phyloP scores from a whole-genome alignment of 306 rosid species.

The Senna siamea region DNA sequence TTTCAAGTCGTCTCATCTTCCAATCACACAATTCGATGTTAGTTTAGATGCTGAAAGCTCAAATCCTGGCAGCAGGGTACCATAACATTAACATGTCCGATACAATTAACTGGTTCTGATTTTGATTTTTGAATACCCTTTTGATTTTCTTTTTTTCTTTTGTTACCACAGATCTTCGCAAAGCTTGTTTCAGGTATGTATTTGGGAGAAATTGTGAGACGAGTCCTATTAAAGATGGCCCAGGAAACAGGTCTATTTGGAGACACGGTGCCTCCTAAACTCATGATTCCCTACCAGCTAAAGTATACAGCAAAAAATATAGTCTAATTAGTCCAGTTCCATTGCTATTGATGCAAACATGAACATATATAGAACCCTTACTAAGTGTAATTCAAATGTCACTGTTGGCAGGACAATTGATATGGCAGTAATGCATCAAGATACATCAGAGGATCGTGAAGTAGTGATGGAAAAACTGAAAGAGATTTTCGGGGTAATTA shows the following conservation, averaged over 20 bases:
- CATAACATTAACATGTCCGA: too few species aligned
- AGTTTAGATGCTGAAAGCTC: constrained; percentile 65
- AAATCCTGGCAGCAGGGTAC: constrained; percentile 58
- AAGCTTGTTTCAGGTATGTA: constrained; percentile 68
- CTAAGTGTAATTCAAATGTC: neutral
- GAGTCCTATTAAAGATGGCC: constrained; percentile 62
- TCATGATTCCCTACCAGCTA: constrained; percentile 57
- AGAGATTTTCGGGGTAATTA: constrained; percentile 57
- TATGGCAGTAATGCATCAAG: constrained; percentile 85
- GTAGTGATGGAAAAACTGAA: constrained; percentile 61
- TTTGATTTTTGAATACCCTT: too few species aligned
- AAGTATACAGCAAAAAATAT: constrained; percentile 41
- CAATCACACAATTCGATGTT: constrained; percentile 57
- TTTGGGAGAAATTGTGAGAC: constrained; percentile 74
- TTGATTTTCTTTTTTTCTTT: neutral
- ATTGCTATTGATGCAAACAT: too few species aligned
- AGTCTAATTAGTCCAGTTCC: too few species aligned
- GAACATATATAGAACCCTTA: too few species aligned
- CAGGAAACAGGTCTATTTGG: constrained; percentile 68
- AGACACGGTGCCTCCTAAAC: constrained; percentile 50
- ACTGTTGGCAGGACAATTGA: constrained; percentile 53
- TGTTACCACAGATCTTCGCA: constrained; percentile 47
- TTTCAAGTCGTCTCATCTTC: constrained; percentile 62
- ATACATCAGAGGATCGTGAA: constrained; percentile 64
- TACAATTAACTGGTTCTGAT: neutral